phyloP scores from a whole-genome alignment of 495 filamentous ascomycete genomes.

The Neurospora cerealis region DNA sequence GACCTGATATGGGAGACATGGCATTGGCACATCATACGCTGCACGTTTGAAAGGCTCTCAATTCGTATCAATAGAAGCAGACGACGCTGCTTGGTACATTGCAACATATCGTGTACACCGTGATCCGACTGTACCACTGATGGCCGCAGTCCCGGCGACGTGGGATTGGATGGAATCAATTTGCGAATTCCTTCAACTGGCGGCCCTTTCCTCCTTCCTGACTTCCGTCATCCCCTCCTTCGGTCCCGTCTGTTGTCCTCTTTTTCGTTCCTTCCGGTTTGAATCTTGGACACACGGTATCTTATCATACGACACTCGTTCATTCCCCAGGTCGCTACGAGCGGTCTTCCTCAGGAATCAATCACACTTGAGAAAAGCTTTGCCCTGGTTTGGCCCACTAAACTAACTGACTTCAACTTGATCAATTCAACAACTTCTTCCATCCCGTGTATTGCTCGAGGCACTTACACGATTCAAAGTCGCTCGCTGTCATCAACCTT shows the following conservation, averaged over 20 bases:
- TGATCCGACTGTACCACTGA: not conserved
- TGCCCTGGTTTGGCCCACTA: not conserved
- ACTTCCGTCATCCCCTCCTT: not conserved
- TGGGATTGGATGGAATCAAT: not conserved
- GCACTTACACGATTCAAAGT: not conserved
- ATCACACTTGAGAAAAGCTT: not conserved
- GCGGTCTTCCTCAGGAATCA: not conserved
- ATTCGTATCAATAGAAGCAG: not conserved
- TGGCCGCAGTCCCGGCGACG: not conserved
- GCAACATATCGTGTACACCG: not conserved
- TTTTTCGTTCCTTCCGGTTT: not conserved
- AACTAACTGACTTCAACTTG: not conserved
- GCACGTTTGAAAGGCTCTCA: not conserved
- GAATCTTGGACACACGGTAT: not conserved
- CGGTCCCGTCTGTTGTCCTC: not conserved
- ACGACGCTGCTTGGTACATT: not conserved
- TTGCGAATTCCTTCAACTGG: not conserved
- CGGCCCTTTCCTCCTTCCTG: not conserved
- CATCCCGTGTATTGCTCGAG: not conserved
- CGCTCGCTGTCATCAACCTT: not conserved
- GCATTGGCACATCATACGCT: not conserved
- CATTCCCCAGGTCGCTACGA: not conserved
- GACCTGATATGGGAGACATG: not conserved
- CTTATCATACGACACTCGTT: not conserved
- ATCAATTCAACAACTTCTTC: not conserved